Evolutionary conservation across 139 green algal genomes (phyloP), one percentile per base, ranked within the genome.

Genomic region (Coccomyxa sp.): DNA sequence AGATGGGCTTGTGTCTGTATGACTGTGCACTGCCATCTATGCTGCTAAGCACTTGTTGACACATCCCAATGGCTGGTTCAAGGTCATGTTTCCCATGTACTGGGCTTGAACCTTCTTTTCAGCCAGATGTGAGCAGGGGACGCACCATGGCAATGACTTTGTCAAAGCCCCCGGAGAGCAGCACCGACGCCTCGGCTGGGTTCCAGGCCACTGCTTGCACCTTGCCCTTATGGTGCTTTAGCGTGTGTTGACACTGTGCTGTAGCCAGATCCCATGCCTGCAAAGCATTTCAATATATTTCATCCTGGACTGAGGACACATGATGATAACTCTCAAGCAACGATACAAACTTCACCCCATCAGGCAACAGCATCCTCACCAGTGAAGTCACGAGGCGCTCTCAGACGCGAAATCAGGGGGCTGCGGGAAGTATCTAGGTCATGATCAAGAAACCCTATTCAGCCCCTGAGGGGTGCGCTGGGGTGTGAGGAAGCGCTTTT

Each of bases 181-280:
- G 86, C 70, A 97, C 92, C 0, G 89, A 85, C 8, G 88, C 78
- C 83, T 99, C 92, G 1, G 81, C 83, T 0, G 94, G 93, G 84
- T 98, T 98, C 96, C 96, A 99, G 0, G 87, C 88, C 76, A 99
- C 92, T 27, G 94, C 88, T 83, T 99, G 96, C 55, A 98, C 95
- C 88, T 99, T 99, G 87, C 83, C 85, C 3, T 68, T 89, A 89
- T 99, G 96, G 79, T 97, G 92, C 33, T 22, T 88, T 64, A 99
- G 86, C 39, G 96, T 99, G 76, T 92, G 84, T 77, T 90, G 83
- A 79, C 84, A 92, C 41, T 82, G 31, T 35, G 83, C 74, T 35
- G 74, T 82, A 0, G 83, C 70, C 39, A 97, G 37, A 73, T 97
- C 92, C 92, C 92, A 97, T 38, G 95, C 79, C 84, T 89, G 81